Percentiles rank a stretch among this genome's conserved stretches.
Conservation (phyloP, 495 filamentous ascomycete species). For the Hypoxylon lienhwacheense region DNA sequence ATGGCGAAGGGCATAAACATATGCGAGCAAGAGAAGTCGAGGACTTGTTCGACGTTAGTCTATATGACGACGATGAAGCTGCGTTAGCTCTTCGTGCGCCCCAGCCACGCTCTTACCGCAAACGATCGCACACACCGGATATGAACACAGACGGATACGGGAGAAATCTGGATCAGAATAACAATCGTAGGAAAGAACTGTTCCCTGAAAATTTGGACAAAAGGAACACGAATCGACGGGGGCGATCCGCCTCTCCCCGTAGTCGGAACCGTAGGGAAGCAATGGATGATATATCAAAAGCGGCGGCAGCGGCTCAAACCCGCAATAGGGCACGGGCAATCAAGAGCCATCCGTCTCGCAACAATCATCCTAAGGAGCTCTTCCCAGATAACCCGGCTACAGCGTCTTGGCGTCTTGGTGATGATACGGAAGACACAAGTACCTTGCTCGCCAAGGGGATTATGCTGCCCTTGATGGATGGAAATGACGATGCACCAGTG, state of each 20-base stretch:
- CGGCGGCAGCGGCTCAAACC: conserved; percentile 44
- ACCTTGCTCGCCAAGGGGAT: conserved; percentile 59
- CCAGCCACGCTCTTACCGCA: conserved; percentile 28
- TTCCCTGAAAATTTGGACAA: conserved; percentile 48
- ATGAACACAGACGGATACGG: conserved; percentile 38
- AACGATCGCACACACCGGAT: conserved; percentile 42
- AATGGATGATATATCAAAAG: conserved; percentile 45
- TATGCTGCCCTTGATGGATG: conserved; percentile 56
- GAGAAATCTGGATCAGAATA: conserved; percentile 28
- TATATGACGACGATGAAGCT: conserved; percentile 72
- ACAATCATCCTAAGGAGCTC: conserved; percentile 60
- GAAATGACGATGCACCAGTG: conserved; percentile 37
- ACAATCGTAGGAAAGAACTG: conserved; percentile 53
- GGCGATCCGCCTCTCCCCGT: conserved; percentile 72
- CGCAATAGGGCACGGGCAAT: conserved; percentile 50
- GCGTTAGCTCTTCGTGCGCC: conserved; percentile 40
- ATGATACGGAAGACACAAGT: conserved; percentile 64
- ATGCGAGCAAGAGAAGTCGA: conserved; percentile 47
- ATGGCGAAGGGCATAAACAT: conserved; percentile 61
- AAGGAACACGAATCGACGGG: conserved; percentile 53
- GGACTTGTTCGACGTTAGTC: conserved; percentile 65
- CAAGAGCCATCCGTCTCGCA: conserved; percentile 45
- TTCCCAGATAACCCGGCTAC: conserved; percentile 61
- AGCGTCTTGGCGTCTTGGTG: conserved; percentile 60
- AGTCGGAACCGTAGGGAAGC: conserved; percentile 61